A percentile compares a stretch with the other conserved stretches of the same genome.
Conservation (phyloP, 163 green algal species). For the Picocystis sp. region DNA sequence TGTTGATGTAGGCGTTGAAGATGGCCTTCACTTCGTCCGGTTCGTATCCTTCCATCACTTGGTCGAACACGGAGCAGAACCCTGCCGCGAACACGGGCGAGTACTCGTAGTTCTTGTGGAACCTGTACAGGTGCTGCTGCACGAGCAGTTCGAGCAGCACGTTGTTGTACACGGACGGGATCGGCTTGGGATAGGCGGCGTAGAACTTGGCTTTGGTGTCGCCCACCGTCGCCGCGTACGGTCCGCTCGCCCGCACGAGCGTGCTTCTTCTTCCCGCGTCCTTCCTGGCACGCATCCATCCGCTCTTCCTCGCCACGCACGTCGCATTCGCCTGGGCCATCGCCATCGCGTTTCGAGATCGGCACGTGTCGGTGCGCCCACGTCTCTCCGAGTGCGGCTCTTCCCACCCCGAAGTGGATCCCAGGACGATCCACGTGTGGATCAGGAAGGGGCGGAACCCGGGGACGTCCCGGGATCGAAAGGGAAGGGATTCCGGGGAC, state of each 20-base stretch:
- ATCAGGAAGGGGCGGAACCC: no score
- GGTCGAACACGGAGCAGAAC: constrained; percentile 79
- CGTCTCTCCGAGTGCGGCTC: no score
- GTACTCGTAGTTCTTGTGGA: constrained; percentile 79
- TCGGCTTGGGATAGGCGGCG: constrained; percentile 59
- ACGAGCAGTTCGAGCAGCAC: constrained; percentile 93
- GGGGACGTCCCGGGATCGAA: no score
- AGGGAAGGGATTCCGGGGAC: no score
- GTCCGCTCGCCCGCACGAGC: neutral
- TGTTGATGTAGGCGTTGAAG: constrained; percentile 70
- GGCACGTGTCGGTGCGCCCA: no score
- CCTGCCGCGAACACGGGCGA: constrained; percentile 70
- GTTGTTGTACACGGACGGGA: constrained; percentile 77
- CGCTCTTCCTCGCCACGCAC: no score
- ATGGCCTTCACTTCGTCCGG: constrained; percentile 37
- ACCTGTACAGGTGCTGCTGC: constrained; percentile 73
- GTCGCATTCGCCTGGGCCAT: no score
- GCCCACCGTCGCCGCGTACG: constrained; percentile 48
- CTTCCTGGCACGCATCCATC: no score
- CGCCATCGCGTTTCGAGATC: no score
- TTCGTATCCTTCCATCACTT: constrained; percentile 70
- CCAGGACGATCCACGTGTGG: no score
- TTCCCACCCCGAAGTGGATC: no score
- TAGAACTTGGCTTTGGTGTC: constrained; percentile 89
- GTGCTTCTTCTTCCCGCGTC: no score